Percentiles rank a stretch among this genome's conserved stretches.
Evolutionary conservation across 2,329 filamentous ascomycete species (phyloP).

Genomic region (Escovopsis sp.): DNA sequence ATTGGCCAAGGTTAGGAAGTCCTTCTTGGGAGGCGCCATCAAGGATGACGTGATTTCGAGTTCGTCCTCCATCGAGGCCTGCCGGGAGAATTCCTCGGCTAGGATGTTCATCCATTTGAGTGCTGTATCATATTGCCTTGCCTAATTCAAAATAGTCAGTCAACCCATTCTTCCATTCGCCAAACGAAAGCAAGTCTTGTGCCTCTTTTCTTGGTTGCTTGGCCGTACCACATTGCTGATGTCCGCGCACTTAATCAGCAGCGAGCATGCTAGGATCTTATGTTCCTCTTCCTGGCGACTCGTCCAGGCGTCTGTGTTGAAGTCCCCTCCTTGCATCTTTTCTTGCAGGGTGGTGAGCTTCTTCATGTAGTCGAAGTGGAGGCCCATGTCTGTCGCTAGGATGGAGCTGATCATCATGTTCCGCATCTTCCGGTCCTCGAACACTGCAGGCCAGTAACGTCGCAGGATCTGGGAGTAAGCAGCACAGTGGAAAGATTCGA

Average conservation of each 20-base stretch:
- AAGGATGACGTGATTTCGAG: constrained; percentile 78
- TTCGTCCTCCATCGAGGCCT: constrained; percentile 81
- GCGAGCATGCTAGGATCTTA: constrained; percentile 67
- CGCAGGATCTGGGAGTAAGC: constrained; percentile 93
- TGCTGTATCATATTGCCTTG: constrained; percentile 68
- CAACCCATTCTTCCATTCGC: neutral
- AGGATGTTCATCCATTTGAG: constrained; percentile 82
- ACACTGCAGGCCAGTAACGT: constrained; percentile 76
- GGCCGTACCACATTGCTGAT: constrained; percentile 88
- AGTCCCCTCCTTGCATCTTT: constrained; percentile 52
- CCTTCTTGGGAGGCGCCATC: constrained; percentile 70
- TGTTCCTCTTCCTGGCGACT: constrained; percentile 61
- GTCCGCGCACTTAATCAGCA: constrained; percentile 95
- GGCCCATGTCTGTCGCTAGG: constrained; percentile 88
- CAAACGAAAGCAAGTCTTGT: too few species aligned
- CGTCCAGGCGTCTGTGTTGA: constrained; percentile 58
- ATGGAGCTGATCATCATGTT: constrained; percentile 96
- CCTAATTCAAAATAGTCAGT: constrained; percentile 32
- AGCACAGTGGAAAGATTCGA: constrained; percentile 95
- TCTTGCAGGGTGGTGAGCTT: constrained; percentile 68
- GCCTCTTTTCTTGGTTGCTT: neutral
- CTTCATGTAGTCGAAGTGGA: constrained; percentile 95
- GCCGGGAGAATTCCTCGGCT: constrained; percentile 89
- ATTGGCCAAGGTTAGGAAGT: constrained; percentile 66
- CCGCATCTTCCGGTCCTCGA: constrained; percentile 64